These are phyloP conservation scores for Podila epicladia DNA, from an alignment of 192 early-diverging fungal genomes.

Conservation along the genomic window DNA sequence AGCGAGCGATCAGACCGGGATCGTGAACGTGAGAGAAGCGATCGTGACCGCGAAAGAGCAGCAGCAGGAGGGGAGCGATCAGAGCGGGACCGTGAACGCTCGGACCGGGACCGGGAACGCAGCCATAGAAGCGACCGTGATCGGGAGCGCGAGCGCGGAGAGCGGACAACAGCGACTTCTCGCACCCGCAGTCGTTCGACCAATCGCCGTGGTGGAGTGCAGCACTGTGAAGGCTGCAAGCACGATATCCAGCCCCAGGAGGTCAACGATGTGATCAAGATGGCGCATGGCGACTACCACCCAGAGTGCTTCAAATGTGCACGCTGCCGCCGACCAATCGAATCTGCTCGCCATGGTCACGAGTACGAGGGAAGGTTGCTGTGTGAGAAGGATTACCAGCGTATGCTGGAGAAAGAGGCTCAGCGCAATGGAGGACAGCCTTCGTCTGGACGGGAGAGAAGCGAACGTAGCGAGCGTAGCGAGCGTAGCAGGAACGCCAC, in stretches of 20 bases:
- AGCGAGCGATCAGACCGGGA: constrained; percentile 15
- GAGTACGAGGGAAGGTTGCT: constrained; percentile 69
- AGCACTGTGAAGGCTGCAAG: constrained; percentile 43
- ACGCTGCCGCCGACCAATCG: constrained; percentile 60
- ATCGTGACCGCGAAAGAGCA: constrained; percentile 7
- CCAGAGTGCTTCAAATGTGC: constrained; percentile 66
- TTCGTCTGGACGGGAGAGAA: not conserved
- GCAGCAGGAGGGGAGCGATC: not conserved
- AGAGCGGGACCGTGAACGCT: constrained; percentile 16
- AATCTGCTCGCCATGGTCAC: constrained; percentile 57
- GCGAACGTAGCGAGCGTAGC: constrained; percentile 30
- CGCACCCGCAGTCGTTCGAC: constrained; percentile 47
- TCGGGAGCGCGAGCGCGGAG: constrained; percentile 8
- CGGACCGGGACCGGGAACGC: constrained; percentile 6
- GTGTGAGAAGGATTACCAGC: constrained; percentile 68
- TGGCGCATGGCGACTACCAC: constrained; percentile 56
- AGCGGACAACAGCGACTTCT: constrained; percentile 9
- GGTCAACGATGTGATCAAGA: constrained; percentile 35
- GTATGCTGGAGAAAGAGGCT: constrained; percentile 35
- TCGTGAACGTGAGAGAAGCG: constrained; percentile 11
- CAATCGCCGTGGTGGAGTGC: constrained; percentile 31
- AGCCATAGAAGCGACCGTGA: constrained; percentile 11
- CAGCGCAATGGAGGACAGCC: not conserved
- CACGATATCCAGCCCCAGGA: constrained; percentile 44
- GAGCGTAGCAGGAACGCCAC: constrained; percentile 22